A percentile compares a stretch with the other conserved stretches of the same genome.
phyloP scores from a whole-genome alignment of 805 yeast genomes.

The Ogataea henricii region DNA sequence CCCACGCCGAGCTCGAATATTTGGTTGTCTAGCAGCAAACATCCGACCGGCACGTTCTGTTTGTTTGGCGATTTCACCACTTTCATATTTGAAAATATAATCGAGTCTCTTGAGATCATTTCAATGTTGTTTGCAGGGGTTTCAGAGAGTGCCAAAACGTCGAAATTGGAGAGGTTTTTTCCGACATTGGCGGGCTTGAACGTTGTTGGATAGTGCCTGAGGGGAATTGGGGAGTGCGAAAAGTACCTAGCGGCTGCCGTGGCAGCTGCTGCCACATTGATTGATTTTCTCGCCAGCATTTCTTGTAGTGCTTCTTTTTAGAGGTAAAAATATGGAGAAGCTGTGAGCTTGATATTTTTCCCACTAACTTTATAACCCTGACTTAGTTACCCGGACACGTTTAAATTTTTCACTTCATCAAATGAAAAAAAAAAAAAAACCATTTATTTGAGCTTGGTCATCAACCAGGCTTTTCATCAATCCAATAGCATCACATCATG shows the following conservation, averaged over 20 bases:
- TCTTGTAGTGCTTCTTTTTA: no score
- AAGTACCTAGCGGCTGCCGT: no score
- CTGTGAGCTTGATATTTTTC: no score
- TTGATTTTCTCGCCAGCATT: no score
- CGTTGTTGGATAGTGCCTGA: slow-evolving; percentile 20
- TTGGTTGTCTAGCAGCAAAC: slow-evolving; percentile 56
- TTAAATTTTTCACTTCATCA: slow-evolving; percentile 1
- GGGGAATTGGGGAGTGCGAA: no score
- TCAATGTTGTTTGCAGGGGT: slow-evolving; percentile 54
- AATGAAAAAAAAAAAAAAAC: not conserved
- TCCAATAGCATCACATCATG: slow-evolving; percentile 19
- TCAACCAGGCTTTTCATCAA: not conserved
- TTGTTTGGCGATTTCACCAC: slow-evolving; percentile 46
- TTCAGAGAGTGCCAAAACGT: slow-evolving; percentile 45
- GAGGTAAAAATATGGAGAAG: no score
- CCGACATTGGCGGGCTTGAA: slow-evolving; percentile 39
- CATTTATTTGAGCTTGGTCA: not conserved
- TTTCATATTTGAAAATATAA: slow-evolving; percentile 56
- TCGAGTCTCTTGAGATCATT: slow-evolving; percentile 54
- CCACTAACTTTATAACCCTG: no score
- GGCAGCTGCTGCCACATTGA: no score
- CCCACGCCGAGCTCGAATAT: slow-evolving; percentile 58
- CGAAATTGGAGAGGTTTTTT: slow-evolving; percentile 42
- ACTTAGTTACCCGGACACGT: not conserved
- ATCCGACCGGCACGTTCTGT: slow-evolving; percentile 44